Conservation (phyloP, 2,329 filamentous ascomycete species). For the Cercospora berteroae region DNA sequence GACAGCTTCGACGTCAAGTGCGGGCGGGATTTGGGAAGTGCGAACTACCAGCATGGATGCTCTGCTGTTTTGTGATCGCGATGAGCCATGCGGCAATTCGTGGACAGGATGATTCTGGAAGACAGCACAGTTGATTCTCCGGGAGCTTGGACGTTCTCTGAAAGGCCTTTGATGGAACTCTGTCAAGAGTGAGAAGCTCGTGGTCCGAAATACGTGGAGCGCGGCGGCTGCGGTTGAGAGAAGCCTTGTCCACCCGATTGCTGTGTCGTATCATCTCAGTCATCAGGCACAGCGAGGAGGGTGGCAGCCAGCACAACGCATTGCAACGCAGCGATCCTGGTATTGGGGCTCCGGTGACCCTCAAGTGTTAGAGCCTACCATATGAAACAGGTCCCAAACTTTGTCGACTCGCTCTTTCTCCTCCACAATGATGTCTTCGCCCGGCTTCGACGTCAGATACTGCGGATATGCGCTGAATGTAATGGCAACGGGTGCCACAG, state of each 20-base stretch:
- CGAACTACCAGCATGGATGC: neutral
- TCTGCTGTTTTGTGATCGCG: neutral
- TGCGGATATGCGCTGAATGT: neutral
- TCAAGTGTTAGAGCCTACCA: neutral
- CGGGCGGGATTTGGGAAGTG: neutral
- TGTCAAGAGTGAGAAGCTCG: neutral
- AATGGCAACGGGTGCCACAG: neutral
- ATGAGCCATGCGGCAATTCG: neutral
- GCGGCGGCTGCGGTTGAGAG: neutral
- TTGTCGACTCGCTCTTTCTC: neutral
- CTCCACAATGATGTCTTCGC: neutral
- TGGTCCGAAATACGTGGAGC: neutral
- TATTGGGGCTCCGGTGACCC: neutral
- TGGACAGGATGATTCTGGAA: neutral
- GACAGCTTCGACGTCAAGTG: neutral
- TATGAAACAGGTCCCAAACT: conserved; percentile 1
- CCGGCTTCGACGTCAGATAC: neutral
- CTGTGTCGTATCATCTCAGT: neutral
- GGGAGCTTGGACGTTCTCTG: neutral
- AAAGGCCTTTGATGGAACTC: neutral
- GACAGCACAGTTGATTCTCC: neutral
- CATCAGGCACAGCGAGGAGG: neutral
- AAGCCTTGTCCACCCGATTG: neutral
- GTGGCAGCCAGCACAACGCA: neutral
- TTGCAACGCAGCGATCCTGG: neutral